Conservation (phyloP, 352 stramenopile species). For the Phytophthora foliorum region DNA sequence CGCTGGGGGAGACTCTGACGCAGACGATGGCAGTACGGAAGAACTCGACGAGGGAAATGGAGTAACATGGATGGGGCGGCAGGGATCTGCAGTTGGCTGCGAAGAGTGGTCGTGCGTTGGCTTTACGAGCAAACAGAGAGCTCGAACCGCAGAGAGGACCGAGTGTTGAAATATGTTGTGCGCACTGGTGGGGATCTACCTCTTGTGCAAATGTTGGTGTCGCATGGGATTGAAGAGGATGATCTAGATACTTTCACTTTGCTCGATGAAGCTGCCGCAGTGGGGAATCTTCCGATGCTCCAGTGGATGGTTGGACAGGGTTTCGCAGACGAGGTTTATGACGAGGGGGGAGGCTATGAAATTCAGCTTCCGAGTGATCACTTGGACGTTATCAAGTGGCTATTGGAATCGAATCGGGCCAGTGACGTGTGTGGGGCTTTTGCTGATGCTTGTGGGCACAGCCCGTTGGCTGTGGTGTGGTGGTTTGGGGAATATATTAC, state of each 20-base stretch:
- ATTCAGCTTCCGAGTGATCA: constrained; percentile 3
- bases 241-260: neutral
- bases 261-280: neutral
- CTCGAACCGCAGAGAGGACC: neutral
- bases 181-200: neutral
- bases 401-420: neutral
- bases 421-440: neutral
- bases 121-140: constrained; percentile 2
- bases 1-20: neutral
- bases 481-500: constrained; percentile 7
- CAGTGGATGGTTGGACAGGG: constrained; percentile 11
- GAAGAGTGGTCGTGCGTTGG: constrained; percentile 7
- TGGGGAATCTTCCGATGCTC: constrained; percentile 2
- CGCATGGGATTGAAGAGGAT: neutral
- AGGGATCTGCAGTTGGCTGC: constrained; percentile 4
- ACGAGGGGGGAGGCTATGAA: neutral
- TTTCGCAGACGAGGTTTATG: neutral
- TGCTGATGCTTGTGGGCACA: neutral
- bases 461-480: constrained; percentile 11
- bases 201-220: neutral
- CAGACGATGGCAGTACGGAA: too few species aligned
- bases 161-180: neutral
- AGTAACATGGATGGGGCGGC: constrained; percentile 7
- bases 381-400: constrained; percentile 13
- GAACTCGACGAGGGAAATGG: neutral